Conservation (phyloP, 2,329 filamentous ascomycete genomes). For the Exophiala sp. region DNA sequence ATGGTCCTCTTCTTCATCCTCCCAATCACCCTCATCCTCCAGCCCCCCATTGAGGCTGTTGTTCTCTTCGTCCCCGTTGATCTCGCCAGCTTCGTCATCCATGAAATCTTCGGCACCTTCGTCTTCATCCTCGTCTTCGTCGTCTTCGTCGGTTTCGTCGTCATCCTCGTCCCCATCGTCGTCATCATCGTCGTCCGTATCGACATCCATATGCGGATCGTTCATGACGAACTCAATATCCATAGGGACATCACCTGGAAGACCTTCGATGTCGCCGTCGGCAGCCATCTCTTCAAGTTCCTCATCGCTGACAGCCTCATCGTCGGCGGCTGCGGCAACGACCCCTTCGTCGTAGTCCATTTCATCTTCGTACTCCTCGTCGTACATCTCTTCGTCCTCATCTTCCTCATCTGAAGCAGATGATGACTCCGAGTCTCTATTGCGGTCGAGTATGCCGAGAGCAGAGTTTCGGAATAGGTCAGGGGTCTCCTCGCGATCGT, state of each 20-base stretch:
- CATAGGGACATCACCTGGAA: slow-evolving; percentile 55
- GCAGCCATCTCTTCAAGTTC: slow-evolving; percentile 74
- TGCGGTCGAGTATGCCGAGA: slow-evolving; percentile 85
- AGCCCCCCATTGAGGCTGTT: slow-evolving; percentile 20
- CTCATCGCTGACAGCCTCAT: slow-evolving; percentile 76
- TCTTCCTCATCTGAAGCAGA: slow-evolving; percentile 59
- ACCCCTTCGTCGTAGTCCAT: slow-evolving; percentile 89
- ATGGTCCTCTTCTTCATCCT: slow-evolving; percentile 46
- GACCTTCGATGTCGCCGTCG: slow-evolving; percentile 59
- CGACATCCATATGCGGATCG: slow-evolving; percentile 53
- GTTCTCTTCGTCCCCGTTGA: slow-evolving; percentile 36
- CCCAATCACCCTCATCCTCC: slow-evolving; percentile 46
- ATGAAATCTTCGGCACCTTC: slow-evolving; percentile 52
- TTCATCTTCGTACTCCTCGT: slow-evolving; percentile 79
- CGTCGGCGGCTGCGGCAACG: slow-evolving; percentile 60
- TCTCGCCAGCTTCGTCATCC: slow-evolving; percentile 45
- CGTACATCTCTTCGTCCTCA: slow-evolving; percentile 80
- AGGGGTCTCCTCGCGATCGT: slow-evolving; percentile 87
- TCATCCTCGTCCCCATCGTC: slow-evolving; percentile 56
- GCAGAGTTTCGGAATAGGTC: slow-evolving; percentile 96
- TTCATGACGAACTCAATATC: slow-evolving; percentile 88
- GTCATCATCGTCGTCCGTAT: slow-evolving; percentile 58
- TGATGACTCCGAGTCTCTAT: slow-evolving; percentile 73
- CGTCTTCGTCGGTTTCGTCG: slow-evolving; percentile 50
- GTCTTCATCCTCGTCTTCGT: slow-evolving; percentile 50